Percentiles rank a stretch among this genome's conserved stretches.
These are phyloP conservation scores for Ceratobasidium sp. DNA, from an alignment of 1,284 basidiomycete genomes.

Conservation along the genomic window DNA sequence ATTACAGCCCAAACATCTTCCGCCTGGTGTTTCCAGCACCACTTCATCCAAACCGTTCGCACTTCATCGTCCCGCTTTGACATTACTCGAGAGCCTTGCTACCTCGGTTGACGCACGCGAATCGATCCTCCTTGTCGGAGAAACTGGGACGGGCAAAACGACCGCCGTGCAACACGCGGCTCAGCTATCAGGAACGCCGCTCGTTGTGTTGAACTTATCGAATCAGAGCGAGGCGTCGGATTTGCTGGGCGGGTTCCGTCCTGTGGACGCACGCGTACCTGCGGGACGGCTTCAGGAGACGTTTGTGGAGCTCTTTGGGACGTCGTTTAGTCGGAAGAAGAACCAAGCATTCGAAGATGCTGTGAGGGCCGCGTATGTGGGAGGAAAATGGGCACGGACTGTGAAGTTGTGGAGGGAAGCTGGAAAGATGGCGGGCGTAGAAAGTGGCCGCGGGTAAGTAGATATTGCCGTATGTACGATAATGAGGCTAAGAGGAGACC, in stretches of 20 bases:
- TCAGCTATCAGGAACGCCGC: constrained; percentile 78
- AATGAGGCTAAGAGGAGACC: constrained; percentile 51
- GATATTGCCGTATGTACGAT: constrained; percentile 50
- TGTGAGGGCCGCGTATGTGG: constrained; percentile 84
- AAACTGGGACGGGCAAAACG: constrained; percentile 99
- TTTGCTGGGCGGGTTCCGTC: constrained; percentile 95
- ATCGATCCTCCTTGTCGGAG: constrained; percentile 93
- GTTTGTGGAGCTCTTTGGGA: constrained; percentile 88
- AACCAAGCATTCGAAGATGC: constrained; percentile 91
- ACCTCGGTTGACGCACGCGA: constrained; percentile 82
- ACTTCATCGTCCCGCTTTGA: constrained; percentile 87
- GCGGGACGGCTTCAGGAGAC: constrained; percentile 80
- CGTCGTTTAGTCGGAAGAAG: constrained; percentile 91
- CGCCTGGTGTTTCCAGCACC: constrained; percentile 49
- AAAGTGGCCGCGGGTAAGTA: constrained; percentile 47
- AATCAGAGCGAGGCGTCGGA: constrained; percentile 98
- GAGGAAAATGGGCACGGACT: constrained; percentile 88
- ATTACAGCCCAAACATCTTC: constrained; percentile 56
- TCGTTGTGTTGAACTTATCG: constrained; percentile 93
- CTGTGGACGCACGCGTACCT: constrained; percentile 87
- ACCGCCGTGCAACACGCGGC: constrained; percentile 93
- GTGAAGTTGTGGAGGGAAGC: constrained; percentile 90
- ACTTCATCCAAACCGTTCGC: constrained; percentile 76
- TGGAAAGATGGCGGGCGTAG: constrained; percentile 65
- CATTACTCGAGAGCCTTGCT: constrained; percentile 86